Percentiles rank a stretch among this genome's conserved stretches.
Evolutionary conservation across 176 grass and related monocot genomes (phyloP).

Genomic region (Oryza glumipatula): DNA sequence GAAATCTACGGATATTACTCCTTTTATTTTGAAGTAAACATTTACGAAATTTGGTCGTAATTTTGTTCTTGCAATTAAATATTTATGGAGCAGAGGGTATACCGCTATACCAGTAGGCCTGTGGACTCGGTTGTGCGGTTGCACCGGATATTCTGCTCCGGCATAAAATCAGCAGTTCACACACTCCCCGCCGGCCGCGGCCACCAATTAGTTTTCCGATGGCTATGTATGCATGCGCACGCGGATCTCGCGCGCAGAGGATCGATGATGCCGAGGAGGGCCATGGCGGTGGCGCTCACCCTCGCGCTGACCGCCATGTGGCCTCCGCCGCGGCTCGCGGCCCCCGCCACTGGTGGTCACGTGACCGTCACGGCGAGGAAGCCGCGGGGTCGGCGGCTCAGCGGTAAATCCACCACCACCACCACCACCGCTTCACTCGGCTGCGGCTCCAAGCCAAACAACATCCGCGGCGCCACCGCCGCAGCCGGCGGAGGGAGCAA

Average conservation of each 20-base stretch:
- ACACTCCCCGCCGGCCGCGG: no score
- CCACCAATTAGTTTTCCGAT: background rate
- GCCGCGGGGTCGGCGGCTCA: background rate
- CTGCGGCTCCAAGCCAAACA: background rate
- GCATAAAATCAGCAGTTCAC: background rate
- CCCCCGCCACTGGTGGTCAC: background rate
- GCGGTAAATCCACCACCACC: background rate
- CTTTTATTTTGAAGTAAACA: no score
- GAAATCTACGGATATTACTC: no score
- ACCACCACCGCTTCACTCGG: no score
- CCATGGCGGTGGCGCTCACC: constrained; percentile 7
- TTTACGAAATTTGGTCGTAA: no score
- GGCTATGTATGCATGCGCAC: background rate
- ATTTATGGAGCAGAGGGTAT: no score
- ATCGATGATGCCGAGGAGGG: constrained; percentile 23
- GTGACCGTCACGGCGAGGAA: constrained; percentile 23
- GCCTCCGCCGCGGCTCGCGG: constrained; percentile 19
- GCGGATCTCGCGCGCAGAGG: constrained; percentile 22
- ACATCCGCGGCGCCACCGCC: background rate
- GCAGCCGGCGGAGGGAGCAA: background rate
- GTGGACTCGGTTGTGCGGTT: no score
- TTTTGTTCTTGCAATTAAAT: no score
- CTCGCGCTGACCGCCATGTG: constrained; percentile 37
- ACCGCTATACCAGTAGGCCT: no score
- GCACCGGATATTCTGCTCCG: no score